Base-by-base conservation (phyloP, 495 filamentous ascomycete species). In the Penicillium lividum region DNA sequence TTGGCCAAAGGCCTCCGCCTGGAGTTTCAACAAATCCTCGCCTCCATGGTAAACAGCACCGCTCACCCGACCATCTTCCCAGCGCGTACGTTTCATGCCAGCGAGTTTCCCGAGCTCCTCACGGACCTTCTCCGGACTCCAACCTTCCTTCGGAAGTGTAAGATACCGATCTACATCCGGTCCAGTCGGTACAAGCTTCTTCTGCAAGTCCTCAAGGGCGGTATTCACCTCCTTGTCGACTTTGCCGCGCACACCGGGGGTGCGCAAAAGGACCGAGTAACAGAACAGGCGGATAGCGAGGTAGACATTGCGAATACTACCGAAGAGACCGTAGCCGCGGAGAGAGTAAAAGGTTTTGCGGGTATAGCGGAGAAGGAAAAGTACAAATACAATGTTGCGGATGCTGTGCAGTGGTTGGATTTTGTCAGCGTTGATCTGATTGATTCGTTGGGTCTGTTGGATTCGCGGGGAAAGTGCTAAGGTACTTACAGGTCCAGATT, bases 31-130 rank as follows among this genome's bases (percentile, higher is more conserved):
- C 56, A 99, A 73, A 15, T 91, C 87, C 51, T 92, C 80, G 54
- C 95, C 94, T 50, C 95, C 94, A 68, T 97, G 93, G 70, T 99
- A 99, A 29, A 99, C 94, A 22, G 94, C 93, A 50, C 94, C 94
- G 54, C 90, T 95, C 42, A 99, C 94, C 49, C 83, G 84, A 22
- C 94, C 94, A 75, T 97, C 92, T 74, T 99, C 94, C 94, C 94
- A 99, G 59, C 88, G 82, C 8, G 92, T 94, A 75, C 97, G 94
- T 58, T 97, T 87, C 90, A 99, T 89, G 36, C 81, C 84, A 30
- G 83, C 85, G 59, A 98, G 77, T 63, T 86, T 84, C 44, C 86
- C 83, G 60, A 98, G 82, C 76, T 97, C 93, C 48, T 85, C 86
- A 59, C 84, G 82, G 16, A 98, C 80, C 64, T 87, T 86, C 11